A percentile compares a stretch with the other conserved stretches of the same genome.
These are phyloP conservation scores for Mortierella sp. DNA, from an alignment of 371 early-diverging fungal species.

Conservation along the genomic window DNA sequence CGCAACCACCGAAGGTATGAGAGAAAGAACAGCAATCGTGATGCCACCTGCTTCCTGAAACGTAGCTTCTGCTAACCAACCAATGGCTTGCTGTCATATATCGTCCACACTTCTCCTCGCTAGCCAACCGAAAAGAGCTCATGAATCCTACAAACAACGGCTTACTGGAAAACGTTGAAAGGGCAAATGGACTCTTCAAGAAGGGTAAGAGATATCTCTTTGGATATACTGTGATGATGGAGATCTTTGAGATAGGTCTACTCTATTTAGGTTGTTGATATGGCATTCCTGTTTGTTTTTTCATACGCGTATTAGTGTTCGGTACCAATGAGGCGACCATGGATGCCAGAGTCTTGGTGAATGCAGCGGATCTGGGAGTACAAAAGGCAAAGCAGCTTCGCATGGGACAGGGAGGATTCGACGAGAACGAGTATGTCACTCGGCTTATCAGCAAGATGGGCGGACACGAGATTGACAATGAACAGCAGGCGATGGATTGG, in stretches of 20 bases:
- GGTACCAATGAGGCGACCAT: constrained; percentile 91
- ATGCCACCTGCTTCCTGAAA: neutral
- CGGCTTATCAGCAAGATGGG: constrained; percentile 70
- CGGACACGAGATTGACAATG: constrained; percentile 57
- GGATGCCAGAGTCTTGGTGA: constrained; percentile 82
- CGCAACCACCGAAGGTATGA: constrained; percentile 63
- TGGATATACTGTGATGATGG: neutral
- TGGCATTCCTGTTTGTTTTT: neutral
- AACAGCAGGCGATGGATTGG: constrained; percentile 71
- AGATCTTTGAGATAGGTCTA: no score
- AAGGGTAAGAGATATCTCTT: constrained; percentile 53
- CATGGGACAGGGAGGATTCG: constrained; percentile 77
- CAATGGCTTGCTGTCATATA: neutral
- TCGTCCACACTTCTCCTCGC: neutral
- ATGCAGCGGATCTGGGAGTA: constrained; percentile 81
- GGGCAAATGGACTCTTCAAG: constrained; percentile 70
- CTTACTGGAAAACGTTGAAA: constrained; percentile 62
- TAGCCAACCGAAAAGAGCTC: constrained; percentile 64
- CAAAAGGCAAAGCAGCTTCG: constrained; percentile 84
- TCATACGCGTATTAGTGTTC: constrained; percentile 60
- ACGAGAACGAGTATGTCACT: constrained; percentile 78
- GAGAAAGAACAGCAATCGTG: neutral
- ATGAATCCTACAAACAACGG: constrained; percentile 62
- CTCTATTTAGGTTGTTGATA: neutral
- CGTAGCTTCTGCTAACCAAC: neutral